Evolutionary conservation across 257 asterid species (phyloP).

Genomic region (Handroanthus guayacan): DNA sequence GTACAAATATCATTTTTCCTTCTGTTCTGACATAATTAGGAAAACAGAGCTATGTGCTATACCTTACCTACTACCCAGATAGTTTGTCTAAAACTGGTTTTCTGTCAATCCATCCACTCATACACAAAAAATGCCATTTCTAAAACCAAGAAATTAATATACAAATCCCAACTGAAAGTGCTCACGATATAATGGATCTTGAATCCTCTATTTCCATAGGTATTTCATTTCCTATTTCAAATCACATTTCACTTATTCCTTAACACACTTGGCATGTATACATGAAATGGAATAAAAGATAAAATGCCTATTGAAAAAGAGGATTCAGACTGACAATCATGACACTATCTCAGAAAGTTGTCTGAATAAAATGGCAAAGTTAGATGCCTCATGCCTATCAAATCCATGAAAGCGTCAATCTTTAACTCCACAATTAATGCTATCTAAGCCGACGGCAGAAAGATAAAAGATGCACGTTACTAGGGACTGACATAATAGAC

Average conservation of each 20-base stretch:
- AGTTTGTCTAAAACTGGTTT: neutral
- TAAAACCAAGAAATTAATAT: slow-evolving; percentile 21
- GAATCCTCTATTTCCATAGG: too few relatives aligned
- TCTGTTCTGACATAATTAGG: slow-evolving; percentile 2
- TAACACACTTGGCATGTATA: too few relatives aligned
- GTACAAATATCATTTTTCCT: neutral
- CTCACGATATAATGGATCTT: neutral
- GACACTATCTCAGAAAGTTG: neutral
- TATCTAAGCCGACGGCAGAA: neutral
- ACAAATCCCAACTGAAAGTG: slow-evolving; percentile 5
- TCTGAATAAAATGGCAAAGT: neutral
- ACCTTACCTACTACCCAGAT: neutral
- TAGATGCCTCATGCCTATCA: neutral
- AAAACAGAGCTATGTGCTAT: neutral
- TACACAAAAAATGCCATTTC: neutral
- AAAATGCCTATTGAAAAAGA: too few relatives aligned
- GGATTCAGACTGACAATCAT: too few relatives aligned
- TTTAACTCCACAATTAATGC: slow-evolving; percentile 8
- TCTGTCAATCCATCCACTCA: slow-evolving; percentile 1
- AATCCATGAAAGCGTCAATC: slow-evolving; percentile 12
- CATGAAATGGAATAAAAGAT: too few relatives aligned
- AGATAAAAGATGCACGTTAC: neutral
- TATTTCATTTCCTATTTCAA: too few relatives aligned
- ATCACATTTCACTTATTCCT: too few relatives aligned
- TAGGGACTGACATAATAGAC: slow-evolving; percentile 11